Base-by-base conservation (phyloP, 1,139 yeast species). In the Kodamaea plutei region DNA sequence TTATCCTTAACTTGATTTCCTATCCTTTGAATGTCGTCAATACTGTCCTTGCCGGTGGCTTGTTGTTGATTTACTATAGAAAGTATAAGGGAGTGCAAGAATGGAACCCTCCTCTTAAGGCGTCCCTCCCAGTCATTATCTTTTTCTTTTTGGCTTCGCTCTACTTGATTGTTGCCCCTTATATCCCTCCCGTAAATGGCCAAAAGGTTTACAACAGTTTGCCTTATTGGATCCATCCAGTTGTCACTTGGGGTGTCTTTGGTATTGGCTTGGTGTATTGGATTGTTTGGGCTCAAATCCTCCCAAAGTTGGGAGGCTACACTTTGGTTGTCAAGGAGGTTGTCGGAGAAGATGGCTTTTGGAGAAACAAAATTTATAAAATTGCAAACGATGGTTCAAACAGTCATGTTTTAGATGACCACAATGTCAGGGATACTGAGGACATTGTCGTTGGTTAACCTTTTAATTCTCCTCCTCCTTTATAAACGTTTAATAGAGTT, bases 141-240 rank as follows among this genome's bases (percentile, higher is more conserved):
- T 83, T 81, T 61, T 84, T 84, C 59, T 69, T 74, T 35, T 58
- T 84, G 34, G 70, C 88, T 6, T 82, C 88, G 12, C 48, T 81
- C 16, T 85, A 84, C 52, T 65, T 85, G 50, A 71, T 84, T 35
- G 73, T 74, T 36, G 91, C 94, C 26, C 95, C 95, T 33, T 84
- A 82, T 53, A 70, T 85, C 41, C 89, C 93, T 24, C 95, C 94
- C 31, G 52, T 68, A 20, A 63, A 51, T 23, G 84, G 81, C 20
- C 83, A 81, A 58, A 65, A 68, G 29, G 88, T 81, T 36, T 84
- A 83, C 67, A 60, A 74, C 27, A 47, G 54, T 34, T 61, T 83
- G 47, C 95, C 93, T 23, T 85, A 84, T 62, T 85, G 77, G 70
- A 70, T 81, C 35, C 94, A 84, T 54, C 79, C 89, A 48, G 94